Evolutionary conservation across 345 rosid genomes (phyloP).

Genomic region (Mercurialis annua): DNA sequence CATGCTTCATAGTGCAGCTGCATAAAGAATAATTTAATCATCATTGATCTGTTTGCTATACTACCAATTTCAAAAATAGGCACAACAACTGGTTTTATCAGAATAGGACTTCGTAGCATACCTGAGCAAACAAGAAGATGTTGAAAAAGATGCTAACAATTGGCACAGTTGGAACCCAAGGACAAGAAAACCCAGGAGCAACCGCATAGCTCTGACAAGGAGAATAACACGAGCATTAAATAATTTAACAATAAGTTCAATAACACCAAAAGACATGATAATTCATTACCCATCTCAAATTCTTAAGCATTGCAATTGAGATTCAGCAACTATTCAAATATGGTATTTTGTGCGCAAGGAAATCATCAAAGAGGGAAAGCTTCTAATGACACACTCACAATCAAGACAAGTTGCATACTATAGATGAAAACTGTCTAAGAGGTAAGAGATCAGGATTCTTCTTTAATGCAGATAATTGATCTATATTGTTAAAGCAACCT

Average conservation of each 20-base stretch:
- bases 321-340: neutral
- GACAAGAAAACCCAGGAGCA: constrained; percentile 77
- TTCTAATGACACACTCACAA: neutral
- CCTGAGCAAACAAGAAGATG: constrained; percentile 96
- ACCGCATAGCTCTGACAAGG: constrained; percentile 50
- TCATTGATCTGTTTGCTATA: neutral
- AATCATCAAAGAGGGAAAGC: neutral
- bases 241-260: neutral
- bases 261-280: too few species aligned
- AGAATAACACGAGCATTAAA: neutral
- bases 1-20: constrained; percentile 95
- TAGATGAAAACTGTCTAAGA: neutral
- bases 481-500: neutral
- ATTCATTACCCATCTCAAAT: neutral
- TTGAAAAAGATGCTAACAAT: constrained; percentile 80
- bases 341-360: neutral
- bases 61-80: constrained; percentile 1
- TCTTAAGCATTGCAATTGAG: neutral
- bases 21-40: constrained; percentile 18
- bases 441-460: neutral
- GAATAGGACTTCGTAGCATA: constrained; percentile 21
- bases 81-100: neutral
- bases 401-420: neutral
- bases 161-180: constrained; percentile 83
- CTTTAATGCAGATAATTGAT: neutral